Percentiles rank a stretch among this genome's conserved stretches.
Evolutionary conservation across 495 filamentous ascomycete genomes (phyloP).

Genomic region (Parmelia sp.): DNA sequence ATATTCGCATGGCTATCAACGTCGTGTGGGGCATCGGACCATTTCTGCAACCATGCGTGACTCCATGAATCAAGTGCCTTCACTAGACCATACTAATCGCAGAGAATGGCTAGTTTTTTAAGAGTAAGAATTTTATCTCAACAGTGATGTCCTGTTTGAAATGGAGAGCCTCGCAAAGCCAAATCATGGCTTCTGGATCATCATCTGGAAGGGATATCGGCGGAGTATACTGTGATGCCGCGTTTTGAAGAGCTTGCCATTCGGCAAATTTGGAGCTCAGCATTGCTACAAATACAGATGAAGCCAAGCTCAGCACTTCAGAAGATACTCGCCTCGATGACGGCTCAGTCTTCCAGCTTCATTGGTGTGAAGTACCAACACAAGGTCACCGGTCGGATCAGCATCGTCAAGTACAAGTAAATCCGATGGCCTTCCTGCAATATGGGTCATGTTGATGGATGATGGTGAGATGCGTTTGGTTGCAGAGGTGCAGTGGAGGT

Average conservation of each 20-base stretch:
- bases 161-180: constrained; percentile 24
- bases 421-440: background rate
- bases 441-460: background rate
- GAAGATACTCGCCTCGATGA: constrained; percentile 24
- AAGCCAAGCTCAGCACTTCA: constrained; percentile 24
- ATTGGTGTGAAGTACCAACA: background rate
- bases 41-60: background rate
- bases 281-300: constrained; percentile 27
- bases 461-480: background rate
- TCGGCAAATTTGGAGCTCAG: constrained; percentile 27
- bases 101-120: constrained; percentile 23
- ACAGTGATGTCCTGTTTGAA: constrained; percentile 6
- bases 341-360: background rate
- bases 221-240: background rate
- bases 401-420: background rate
- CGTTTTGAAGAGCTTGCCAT: constrained; percentile 12
- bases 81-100: constrained; percentile 22
- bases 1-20: background rate
- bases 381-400: constrained; percentile 10
- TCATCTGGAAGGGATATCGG: constrained; percentile 18
- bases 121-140: background rate
- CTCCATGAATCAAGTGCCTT: background rate
- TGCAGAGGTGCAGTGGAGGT: background rate
- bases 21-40: background rate
- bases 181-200: constrained; percentile 20